Evolutionary conservation across 805 yeast species (phyloP).

Genomic region (Wickerhamiella domercqiae): DNA sequence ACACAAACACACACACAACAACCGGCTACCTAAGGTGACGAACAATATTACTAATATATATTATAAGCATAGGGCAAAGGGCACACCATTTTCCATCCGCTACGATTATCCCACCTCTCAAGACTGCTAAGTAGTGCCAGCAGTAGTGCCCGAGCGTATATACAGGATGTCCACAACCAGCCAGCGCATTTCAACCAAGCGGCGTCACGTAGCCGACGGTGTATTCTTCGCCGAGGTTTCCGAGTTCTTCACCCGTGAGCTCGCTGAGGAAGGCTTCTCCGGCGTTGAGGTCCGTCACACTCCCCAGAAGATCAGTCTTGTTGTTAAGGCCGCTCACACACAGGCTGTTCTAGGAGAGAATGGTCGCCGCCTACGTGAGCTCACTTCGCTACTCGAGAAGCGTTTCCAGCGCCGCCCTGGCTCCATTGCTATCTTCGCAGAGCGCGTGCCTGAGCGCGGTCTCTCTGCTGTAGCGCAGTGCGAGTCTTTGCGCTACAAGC

Average conservation of each 20-base stretch:
- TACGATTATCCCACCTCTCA: too few relatives aligned
- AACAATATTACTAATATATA: too few relatives aligned
- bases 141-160: too few relatives aligned
- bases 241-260: conserved; percentile 99
- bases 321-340: conserved; percentile 98
- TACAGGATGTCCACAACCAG: too few relatives aligned
- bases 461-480: conserved; percentile 99
- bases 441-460: conserved; percentile 99
- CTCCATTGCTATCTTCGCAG: conserved; percentile 89
- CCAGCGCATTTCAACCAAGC: conserved; percentile 93
- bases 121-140: too few relatives aligned
- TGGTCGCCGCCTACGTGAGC: conserved; percentile 99
- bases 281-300: conserved; percentile 99
- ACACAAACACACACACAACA: too few relatives aligned
- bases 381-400: conserved; percentile 93
- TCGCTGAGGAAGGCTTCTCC: conserved; percentile 99
- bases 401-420: conserved; percentile 95
- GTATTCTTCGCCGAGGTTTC: conserved; percentile 99
- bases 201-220: conserved; percentile 99
- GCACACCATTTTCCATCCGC: too few relatives aligned
- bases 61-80: too few relatives aligned
- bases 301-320: conserved; percentile 94
- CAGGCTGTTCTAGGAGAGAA: conserved; percentile 98
- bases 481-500: conserved; percentile 96
- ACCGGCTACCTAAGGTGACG: too few relatives aligned